Evolutionary conservation across 2,329 filamentous ascomycete genomes (phyloP).

Genomic region (Bretziella fagacearum): DNA sequence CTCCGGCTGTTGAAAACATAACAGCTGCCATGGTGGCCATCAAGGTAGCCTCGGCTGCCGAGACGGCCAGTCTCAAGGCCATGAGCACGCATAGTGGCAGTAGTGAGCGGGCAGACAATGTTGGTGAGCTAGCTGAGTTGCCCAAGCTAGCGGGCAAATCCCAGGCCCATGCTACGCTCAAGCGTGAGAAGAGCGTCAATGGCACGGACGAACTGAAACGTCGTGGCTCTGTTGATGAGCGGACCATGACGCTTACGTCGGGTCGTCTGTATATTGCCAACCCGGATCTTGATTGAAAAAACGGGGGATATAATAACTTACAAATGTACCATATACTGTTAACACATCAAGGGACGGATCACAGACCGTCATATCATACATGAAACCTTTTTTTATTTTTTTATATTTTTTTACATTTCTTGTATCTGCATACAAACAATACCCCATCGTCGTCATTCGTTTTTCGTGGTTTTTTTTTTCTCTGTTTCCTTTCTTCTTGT

Average conservation of each 20-base stretch:
- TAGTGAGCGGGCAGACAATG: conserved; percentile 43
- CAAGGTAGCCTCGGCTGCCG: conserved; percentile 20
- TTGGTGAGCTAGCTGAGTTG: conserved; percentile 36
- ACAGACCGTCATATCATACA: background rate
- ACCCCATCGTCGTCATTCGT: conserved; percentile 10
- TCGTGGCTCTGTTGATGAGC: conserved; percentile 69
- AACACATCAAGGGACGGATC: background rate
- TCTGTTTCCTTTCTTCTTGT: background rate
- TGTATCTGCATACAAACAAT: conserved; percentile 14
- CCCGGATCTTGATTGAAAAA: conserved; percentile 44
- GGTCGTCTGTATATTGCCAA: conserved; percentile 73
- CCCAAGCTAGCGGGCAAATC: conserved; percentile 42
- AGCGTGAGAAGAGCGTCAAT: conserved; percentile 48
- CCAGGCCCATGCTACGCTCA: conserved; percentile 37
- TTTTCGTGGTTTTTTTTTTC: conserved; percentile 3
- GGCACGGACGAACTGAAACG: conserved; percentile 55
- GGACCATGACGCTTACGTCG: conserved; percentile 56
- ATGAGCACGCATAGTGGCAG: conserved; percentile 38
- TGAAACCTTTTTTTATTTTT: conserved; percentile 2
- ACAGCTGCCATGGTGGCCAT: conserved; percentile 14
- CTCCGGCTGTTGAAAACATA: conserved; percentile 3
- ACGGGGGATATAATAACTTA: background rate
- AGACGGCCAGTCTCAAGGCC: conserved; percentile 30
- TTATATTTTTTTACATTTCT: conserved; percentile 3
- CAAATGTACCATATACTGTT: background rate